These are phyloP conservation scores for Aspergillus sp. DNA, from an alignment of 2,329 filamentous ascomycete genomes.

Conservation along the genomic window DNA sequence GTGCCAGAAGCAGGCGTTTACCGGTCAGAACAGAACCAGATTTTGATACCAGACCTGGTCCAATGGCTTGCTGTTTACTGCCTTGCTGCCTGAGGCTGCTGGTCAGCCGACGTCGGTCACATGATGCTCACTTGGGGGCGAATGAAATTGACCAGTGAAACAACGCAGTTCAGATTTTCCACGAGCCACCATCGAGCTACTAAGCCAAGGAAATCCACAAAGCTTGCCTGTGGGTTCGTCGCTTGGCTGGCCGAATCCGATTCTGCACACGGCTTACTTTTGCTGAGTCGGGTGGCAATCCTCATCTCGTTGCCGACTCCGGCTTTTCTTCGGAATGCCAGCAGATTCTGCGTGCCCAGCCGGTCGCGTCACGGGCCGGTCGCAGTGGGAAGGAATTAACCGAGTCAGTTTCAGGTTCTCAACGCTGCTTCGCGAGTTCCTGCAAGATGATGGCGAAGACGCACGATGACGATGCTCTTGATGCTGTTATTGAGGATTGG, in stretches of 20 bases:
- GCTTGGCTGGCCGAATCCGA: background rate
- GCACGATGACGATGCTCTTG: too few relatives aligned
- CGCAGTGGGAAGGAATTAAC: background rate
- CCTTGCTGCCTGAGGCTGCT: too few relatives aligned
- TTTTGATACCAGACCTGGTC: too few relatives aligned
- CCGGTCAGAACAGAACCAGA: too few relatives aligned
- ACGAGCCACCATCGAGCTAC: background rate
- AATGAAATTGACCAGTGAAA: background rate
- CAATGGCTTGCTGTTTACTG: too few relatives aligned
- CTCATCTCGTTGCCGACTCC: background rate
- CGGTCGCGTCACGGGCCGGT: background rate
- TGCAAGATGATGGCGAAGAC: too few relatives aligned
- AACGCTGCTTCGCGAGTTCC: too few relatives aligned
- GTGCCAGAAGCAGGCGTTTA: too few relatives aligned
- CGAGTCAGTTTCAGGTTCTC: too few relatives aligned
- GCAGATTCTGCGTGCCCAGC: background rate
- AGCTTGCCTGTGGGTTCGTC: background rate
- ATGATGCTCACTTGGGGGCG: background rate
- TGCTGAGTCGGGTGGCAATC: background rate
- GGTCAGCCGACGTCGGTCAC: background rate
- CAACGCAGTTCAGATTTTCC: background rate
- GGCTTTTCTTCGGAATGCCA: background rate
- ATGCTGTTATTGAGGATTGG: too few relatives aligned
- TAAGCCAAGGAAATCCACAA: slow-evolving; percentile 7
- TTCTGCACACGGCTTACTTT: background rate